Conservation (phyloP, 495 filamentous ascomycete species). For the Cercophora scortea region DNA sequence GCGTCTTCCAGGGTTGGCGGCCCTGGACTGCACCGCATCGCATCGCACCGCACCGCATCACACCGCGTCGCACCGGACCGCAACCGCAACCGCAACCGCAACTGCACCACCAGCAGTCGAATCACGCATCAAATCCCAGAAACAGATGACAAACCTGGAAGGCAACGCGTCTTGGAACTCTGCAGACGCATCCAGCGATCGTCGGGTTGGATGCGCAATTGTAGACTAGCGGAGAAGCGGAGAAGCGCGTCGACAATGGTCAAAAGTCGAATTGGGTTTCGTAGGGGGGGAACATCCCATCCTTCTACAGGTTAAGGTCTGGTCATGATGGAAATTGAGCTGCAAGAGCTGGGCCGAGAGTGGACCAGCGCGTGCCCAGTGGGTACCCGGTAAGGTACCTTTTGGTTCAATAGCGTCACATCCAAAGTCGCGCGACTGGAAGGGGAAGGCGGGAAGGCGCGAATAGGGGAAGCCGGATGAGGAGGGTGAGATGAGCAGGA, state of each 20-base stretch:
- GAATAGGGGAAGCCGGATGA: conserved; percentile 12
- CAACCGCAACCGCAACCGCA: neutral
- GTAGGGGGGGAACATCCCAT: neutral
- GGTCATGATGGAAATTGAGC: neutral
- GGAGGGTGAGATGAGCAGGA: neutral
- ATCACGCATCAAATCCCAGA: neutral
- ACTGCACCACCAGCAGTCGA: neutral
- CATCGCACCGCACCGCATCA: neutral
- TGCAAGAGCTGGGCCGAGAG: conserved; percentile 11
- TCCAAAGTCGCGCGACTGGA: conserved; percentile 1
- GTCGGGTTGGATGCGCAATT: neutral
- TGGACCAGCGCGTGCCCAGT: conserved; percentile 5
- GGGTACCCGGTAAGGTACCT: conserved; percentile 10
- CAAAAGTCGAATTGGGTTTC: neutral
- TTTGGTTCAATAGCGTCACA: conserved; percentile 7
- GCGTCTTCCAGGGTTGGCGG: neutral
- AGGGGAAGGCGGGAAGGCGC: conserved; percentile 9
- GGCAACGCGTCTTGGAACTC: neutral
- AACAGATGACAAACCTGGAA: neutral
- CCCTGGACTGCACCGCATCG: neutral
- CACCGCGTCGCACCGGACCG: too few species aligned
- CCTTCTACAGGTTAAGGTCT: too few species aligned
- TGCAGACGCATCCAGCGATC: neutral
- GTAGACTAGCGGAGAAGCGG: neutral
- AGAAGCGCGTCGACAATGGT: neutral